These are phyloP conservation scores for Effrenium voratum DNA, from an alignment of 73 alveolate species.

Conservation along the genomic window DNA sequence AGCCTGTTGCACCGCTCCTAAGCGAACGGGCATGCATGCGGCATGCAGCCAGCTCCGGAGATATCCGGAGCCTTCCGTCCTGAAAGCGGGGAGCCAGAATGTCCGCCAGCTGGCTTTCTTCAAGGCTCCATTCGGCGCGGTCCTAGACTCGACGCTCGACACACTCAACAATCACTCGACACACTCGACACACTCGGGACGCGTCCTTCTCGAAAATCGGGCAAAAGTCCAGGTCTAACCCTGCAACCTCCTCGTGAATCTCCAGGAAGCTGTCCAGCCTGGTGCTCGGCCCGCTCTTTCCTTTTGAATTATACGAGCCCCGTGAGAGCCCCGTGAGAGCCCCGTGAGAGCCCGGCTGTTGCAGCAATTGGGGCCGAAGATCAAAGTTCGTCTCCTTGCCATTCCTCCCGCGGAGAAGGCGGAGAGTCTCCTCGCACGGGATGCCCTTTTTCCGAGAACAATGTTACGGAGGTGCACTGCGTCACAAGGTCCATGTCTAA, in stretches of 20 bases:
- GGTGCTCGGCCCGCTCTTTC: not conserved
- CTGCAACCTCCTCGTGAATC: not conserved
- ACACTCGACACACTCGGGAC: not conserved
- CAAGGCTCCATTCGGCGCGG: slow-evolving; percentile 30
- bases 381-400: slow-evolving; percentile 50
- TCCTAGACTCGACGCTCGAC: not conserved
- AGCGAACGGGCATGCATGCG: not conserved
- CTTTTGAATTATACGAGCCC: too few species aligned
- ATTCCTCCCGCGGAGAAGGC: slow-evolving; percentile 22
- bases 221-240: slow-evolving; percentile 44
- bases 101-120: slow-evolving; percentile 8
- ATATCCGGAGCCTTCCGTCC: not conserved
- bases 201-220: slow-evolving; percentile 14
- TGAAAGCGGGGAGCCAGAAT: slow-evolving; percentile 10
- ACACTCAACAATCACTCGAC: not conserved
- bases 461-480: too few species aligned
- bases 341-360: not conserved
- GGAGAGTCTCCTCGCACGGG: slow-evolving; percentile 21
- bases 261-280: slow-evolving; percentile 45
- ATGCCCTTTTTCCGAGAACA: not conserved
- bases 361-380: not conserved
- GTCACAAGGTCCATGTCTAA: too few species aligned
- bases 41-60: not conserved
- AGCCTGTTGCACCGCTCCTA: slow-evolving; percentile 37
- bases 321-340: not conserved